Evolutionary conservation across 1,284 basidiomycete genomes (phyloP).

Genomic region (Ganoderma boninense): DNA sequence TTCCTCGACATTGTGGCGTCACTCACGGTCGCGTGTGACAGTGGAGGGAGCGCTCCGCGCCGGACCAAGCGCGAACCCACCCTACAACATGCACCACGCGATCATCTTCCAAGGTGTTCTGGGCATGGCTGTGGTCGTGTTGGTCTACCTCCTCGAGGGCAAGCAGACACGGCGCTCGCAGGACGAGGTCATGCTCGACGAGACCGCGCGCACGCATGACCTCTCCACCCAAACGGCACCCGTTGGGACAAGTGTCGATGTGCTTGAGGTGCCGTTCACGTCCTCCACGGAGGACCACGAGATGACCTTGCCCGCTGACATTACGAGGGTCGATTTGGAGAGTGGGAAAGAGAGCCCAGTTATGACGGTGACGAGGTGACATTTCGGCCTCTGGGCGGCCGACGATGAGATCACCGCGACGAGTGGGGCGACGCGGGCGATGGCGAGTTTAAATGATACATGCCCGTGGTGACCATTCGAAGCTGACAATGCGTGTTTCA

Average conservation of each 20-base stretch:
- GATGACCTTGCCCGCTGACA: not conserved
- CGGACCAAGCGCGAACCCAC: constrained; percentile 62
- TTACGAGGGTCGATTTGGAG: not conserved
- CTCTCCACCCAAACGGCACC: not conserved
- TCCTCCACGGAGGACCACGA: not conserved
- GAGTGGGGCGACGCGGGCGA: not conserved
- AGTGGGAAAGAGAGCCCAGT: not conserved
- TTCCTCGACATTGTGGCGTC: not conserved
- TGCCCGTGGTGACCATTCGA: not conserved
- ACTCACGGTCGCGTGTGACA: constrained; percentile 36
- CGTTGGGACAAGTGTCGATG: not conserved
- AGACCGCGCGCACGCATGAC: not conserved
- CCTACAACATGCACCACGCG: constrained; percentile 71
- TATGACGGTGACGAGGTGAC: not conserved
- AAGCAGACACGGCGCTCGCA: constrained; percentile 64
- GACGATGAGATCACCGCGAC: not conserved
- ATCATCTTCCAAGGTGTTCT: constrained; percentile 69
- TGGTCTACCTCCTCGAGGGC: constrained; percentile 61
- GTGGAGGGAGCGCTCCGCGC: constrained; percentile 73
- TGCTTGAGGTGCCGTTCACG: constrained; percentile 6
- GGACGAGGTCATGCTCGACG: constrained; percentile 53
- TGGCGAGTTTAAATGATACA: not conserved
- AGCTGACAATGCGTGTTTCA: not conserved
- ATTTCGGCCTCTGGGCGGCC: not conserved
- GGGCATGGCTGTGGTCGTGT: constrained; percentile 47